Conservation (phyloP, 495 filamentous ascomycete genomes). For the Neurospora sp. region DNA sequence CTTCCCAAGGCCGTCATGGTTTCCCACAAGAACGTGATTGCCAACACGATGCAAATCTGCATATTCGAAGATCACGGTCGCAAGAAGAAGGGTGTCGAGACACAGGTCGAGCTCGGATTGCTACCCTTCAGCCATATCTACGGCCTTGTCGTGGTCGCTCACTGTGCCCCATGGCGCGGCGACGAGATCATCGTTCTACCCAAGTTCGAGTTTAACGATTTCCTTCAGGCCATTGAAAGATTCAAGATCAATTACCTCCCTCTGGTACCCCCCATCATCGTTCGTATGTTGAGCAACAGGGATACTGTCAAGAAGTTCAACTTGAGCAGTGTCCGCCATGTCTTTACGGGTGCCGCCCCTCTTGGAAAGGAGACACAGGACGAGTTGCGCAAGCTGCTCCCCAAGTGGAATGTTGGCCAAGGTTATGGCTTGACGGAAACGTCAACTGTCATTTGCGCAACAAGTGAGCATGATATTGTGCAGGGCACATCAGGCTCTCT, state of each 20-base stretch:
- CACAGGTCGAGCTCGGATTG: constrained; percentile 59
- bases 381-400: constrained; percentile 54
- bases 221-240: constrained; percentile 56
- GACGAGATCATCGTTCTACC: constrained; percentile 74
- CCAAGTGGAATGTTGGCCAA: constrained; percentile 59
- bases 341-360: constrained; percentile 80
- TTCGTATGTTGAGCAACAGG: constrained; percentile 62
- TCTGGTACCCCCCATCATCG: constrained; percentile 78
- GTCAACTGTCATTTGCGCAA: constrained; percentile 59
- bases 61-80: constrained; percentile 41
- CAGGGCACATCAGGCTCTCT: constrained; percentile 67
- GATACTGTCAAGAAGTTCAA: constrained; percentile 59
- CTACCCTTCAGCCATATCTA: constrained; percentile 86
- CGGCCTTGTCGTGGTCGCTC: constrained; percentile 65
- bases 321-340: constrained; percentile 51
- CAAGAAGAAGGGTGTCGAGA: constrained; percentile 30
- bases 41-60: constrained; percentile 60
- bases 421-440: constrained; percentile 86
- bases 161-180: constrained; percentile 59
- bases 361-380: constrained; percentile 68
- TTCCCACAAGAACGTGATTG: constrained; percentile 78
- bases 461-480: constrained; percentile 55
- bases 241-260: constrained; percentile 63
- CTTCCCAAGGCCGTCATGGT: constrained; percentile 96
- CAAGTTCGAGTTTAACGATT: constrained; percentile 64